Evolutionary conservation across 805 yeast genomes (phyloP), one percentile per base, ranked within the genome.

Genomic region (Debaryomyces tyrocola): DNA sequence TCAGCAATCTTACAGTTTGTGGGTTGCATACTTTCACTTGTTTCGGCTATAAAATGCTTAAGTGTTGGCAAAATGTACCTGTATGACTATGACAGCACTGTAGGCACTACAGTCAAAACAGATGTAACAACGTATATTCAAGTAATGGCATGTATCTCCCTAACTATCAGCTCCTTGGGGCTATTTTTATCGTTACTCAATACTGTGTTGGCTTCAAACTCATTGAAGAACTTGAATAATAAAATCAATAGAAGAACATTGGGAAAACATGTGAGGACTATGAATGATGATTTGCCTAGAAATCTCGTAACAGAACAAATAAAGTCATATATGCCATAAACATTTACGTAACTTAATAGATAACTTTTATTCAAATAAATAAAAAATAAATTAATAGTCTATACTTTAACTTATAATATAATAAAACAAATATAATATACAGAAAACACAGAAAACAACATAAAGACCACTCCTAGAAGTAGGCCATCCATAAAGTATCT

Each of bases 401-500:
- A 36, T 20, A 35, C 17, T 18, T 33, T 40, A 35, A 6, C 4
- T 2, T n/a, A 31, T 9, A 31, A 31, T 3, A 40, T 35, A 34
- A 21, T 44, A 37, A 37, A 29, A 38, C 41, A 29, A 24, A 12
- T 35, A 50, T 14, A 34, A n/a, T 31, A 27, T 18, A 33, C 14
- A 33, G 20, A 41, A 37, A 33, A 21, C 17, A 12, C 20, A 17
- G 35, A 34, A 12, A 35, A 20, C 33, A 27, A 44, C 12, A 33
- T 33, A 27, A 15, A 44, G 15, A 36, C 18, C 9, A 27, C 27
- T 21, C 11, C 41, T 72, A 90, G 56, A 90, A 81, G 70, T 90
- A 94, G 1, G 99, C 94, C 96, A 94, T 89, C 90, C 96, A 94
- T 53, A 88, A 76, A 12, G 90, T 83, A 57, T 94, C 99, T 5